Conservation (phyloP, 2,329 filamentous ascomycete genomes). For the Ascocoryne sarcoides region DNA sequence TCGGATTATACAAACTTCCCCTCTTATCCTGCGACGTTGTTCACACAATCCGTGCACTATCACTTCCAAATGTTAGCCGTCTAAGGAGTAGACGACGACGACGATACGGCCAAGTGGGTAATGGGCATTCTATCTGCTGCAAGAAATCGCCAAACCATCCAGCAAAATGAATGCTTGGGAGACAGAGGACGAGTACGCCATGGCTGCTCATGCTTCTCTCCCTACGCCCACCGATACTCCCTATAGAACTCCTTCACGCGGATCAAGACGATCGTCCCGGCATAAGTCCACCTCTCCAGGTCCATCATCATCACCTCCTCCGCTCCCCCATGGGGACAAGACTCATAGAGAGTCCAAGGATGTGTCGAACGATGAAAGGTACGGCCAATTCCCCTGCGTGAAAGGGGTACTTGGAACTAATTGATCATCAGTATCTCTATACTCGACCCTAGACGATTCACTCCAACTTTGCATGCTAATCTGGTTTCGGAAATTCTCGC, state of each 20-base stretch:
- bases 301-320: constrained; percentile 49
- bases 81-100: neutral
- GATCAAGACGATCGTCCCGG: constrained; percentile 55
- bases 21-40: neutral
- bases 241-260: constrained; percentile 62
- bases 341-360: constrained; percentile 47
- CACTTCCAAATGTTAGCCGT: neutral
- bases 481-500: constrained; percentile 89
- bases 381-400: constrained; percentile 41
- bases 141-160: too few species aligned
- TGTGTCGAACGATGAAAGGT: constrained; percentile 52
- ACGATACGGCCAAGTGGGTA: too few species aligned
- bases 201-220: constrained; percentile 48
- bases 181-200: constrained; percentile 53
- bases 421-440: constrained; percentile 40
- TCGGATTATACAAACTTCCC: too few species aligned
- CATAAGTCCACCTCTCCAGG: constrained; percentile 55
- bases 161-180: constrained; percentile 51
- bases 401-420: constrained; percentile 10
- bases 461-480: constrained; percentile 87
- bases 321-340: constrained; percentile 36
- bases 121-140: too few species aligned
- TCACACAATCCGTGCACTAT: neutral
- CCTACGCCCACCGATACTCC: constrained; percentile 65
- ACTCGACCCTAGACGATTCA: constrained; percentile 85